These are phyloP conservation scores for Trichosporon coremiiforme DNA, from an alignment of 1,284 basidiomycete species.

Conservation along the genomic window DNA sequence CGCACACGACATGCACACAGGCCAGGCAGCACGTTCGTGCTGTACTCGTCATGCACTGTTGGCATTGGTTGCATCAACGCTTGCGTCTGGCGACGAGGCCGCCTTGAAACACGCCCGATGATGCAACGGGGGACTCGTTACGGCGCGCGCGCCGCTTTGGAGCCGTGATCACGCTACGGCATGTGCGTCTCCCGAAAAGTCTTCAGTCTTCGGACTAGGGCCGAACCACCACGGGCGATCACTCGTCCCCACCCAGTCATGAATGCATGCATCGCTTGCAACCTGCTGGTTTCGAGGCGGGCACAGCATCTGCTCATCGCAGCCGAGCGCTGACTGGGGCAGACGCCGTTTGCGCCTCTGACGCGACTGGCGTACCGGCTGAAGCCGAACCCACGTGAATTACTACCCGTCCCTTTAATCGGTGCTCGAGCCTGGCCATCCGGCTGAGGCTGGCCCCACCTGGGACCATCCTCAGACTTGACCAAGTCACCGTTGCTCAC, in stretches of 20 bases:
- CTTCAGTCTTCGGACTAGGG: background rate
- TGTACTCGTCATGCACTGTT: too few species aligned
- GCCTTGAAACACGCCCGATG: background rate
- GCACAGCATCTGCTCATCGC: background rate
- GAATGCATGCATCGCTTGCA: background rate
- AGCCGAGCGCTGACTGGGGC: background rate
- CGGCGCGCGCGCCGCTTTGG: constrained; percentile 5
- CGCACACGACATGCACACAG: too few species aligned
- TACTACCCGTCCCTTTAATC: constrained; percentile 2
- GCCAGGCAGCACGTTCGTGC: too few species aligned
- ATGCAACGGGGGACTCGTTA: background rate
- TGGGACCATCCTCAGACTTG: background rate
- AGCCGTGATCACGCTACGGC: background rate
- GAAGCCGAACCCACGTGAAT: constrained; percentile 18
- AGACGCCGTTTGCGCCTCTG: background rate
- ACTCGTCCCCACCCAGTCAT: background rate
- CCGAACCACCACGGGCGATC: background rate
- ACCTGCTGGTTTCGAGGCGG: background rate
- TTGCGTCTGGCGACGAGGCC: too few species aligned
- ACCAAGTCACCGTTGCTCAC: constrained; percentile 1
- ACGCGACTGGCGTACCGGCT: constrained; percentile 10
- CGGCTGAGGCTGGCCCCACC: background rate
- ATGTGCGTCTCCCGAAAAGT: background rate
- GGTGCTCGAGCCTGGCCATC: background rate
- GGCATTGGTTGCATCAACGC: too few species aligned